Percentiles rank a stretch among this genome's conserved stretches.
phyloP scores from a whole-genome alignment of 129 eudicot genomes.

The Scalesia atractyloides region DNA sequence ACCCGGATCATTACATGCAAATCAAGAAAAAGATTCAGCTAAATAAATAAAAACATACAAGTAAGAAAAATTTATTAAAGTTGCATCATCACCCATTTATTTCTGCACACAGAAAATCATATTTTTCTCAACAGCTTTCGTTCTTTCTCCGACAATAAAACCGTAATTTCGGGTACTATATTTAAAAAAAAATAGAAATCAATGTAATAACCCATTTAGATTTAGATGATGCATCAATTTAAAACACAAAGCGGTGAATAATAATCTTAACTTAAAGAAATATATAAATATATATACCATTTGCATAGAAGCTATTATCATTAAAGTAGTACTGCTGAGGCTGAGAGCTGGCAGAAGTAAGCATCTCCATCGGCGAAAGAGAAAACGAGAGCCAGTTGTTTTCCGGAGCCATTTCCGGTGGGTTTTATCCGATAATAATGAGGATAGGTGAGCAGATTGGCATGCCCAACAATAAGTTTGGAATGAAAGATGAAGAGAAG shows the following conservation, averaged over 20 bases:
- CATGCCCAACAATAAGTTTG: neutral
- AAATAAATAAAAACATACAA: neutral
- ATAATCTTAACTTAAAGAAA: neutral
- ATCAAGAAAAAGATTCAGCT: neutral
- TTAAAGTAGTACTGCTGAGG: conserved; percentile 60
- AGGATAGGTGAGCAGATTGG: too few species aligned
- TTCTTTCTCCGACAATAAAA: conserved; percentile 43
- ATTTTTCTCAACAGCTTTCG: conserved; percentile 28
- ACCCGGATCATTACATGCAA: conserved; percentile 32
- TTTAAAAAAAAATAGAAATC: neutral
- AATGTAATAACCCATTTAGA: too few species aligned
- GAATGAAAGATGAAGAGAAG: neutral
- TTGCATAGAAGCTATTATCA: conserved; percentile 68
- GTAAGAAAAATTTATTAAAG: neutral
- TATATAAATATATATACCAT: conserved; percentile 31
- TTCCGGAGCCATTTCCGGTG: conserved; percentile 63
- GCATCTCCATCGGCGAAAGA: conserved; percentile 70
- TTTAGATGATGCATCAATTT: too few species aligned
- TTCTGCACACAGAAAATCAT: conserved; percentile 11
- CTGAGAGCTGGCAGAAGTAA: conserved; percentile 44
- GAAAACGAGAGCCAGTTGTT: conserved; percentile 70
- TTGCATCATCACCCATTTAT: conserved; percentile 36
- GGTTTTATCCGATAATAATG: neutral
- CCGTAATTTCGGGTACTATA: conserved; percentile 34
- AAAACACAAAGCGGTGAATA: too few species aligned